Evolutionary conservation across 2,329 filamentous ascomycete genomes (phyloP), one percentile per base, ranked within the genome.

Genomic region (Cyphellophora europaea): DNA sequence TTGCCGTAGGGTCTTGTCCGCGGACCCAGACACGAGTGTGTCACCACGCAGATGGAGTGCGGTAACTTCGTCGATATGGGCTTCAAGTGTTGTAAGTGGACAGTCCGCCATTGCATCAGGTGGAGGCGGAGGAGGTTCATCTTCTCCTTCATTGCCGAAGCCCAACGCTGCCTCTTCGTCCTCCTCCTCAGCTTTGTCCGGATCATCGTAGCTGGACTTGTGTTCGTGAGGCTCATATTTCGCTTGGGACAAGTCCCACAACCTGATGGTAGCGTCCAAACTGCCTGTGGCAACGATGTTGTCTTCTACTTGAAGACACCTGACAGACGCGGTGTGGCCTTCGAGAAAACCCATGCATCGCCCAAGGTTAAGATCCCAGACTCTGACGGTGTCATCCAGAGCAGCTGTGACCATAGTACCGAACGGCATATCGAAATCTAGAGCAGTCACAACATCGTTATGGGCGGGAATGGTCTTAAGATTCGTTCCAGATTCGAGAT

Each of bases 351-450:
- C 91, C 53, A 94, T 88, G 58, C 89, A 96, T 19, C 88, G 76
- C 23, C 91, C 91, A 3, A 85, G 82, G 53, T 91, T 95, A 45
- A 98, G 67, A 59, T 98, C 91, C 91, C 91, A 98, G 13, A 98
- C 91, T 42, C 84, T 76, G 28, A 98, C 82, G 1, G 86, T 88
- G 57, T 98, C 91, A 55, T 98, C 91, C 51, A 95, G 66, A 6
- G 88, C 84, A 6, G 91, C 82, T 5, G 87, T 89, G 5, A 96
- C 86, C 74, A 96, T 77, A 13, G 86, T 93, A 11, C 91, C 91
- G 57, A 96, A 96, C 0, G 91, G 91, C n/a, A 82, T 82, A 56
- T 98, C 91, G 57, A 98, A 98, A 61, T 96, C 91, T 42, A 98
- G 58, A 5, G 89, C 82, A 1, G 88, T 93, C 43, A 98, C 82